These are phyloP conservation scores for Suillus americanus DNA, from an alignment of 768 basidiomycete genomes.

Conservation along the genomic window DNA sequence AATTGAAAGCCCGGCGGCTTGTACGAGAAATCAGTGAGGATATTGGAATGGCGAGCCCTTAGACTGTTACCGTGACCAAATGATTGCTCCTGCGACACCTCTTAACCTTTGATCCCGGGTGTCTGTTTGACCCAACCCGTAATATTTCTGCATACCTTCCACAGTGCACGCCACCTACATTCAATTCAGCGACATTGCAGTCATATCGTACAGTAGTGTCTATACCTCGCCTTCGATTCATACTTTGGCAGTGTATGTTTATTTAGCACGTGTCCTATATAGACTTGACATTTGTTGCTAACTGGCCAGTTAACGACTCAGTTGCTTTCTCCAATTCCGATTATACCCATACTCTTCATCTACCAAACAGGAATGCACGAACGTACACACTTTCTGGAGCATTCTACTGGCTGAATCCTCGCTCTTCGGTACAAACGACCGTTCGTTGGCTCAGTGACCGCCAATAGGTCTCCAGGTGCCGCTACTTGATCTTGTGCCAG, in stretches of 20 bases:
- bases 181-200: conserved; percentile 17
- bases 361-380: neutral
- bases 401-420: neutral
- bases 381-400: neutral
- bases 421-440: neutral
- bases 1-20: conserved; percentile 29
- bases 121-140: conserved; percentile 20
- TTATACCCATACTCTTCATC: neutral
- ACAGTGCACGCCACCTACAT: conserved; percentile 14
- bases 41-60: conserved; percentile 31
- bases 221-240: conserved; percentile 25
- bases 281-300: neutral
- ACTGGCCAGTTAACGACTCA: neutral
- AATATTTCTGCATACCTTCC: conserved; percentile 26
- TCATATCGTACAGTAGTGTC: conserved; percentile 26
- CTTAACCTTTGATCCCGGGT: conserved; percentile 1
- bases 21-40: conserved; percentile 31
- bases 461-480: neutral
- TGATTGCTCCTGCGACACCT: neutral
- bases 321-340: neutral
- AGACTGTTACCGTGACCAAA: conserved; percentile 3
- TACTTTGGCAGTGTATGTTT: neutral
- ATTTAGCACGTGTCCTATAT: neutral
- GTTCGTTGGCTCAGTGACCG: neutral
- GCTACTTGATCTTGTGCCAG: neutral